Conservation (phyloP, 805 yeast genomes). For the Suhomyces sp. region DNA sequence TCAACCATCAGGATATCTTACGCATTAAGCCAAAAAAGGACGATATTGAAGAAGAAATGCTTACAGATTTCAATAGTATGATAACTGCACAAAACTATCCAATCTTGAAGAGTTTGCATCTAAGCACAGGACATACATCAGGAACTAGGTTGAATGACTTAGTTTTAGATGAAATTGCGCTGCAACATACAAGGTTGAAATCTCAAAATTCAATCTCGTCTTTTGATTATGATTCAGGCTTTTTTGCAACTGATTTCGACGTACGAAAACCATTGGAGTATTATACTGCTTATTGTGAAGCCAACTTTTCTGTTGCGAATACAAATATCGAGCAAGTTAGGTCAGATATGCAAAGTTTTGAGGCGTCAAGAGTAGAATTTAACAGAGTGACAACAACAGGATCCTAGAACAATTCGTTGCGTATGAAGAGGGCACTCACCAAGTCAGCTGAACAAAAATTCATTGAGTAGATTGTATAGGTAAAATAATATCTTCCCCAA, state of each 20-base stretch:
- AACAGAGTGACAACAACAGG: neutral
- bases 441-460: too few species aligned
- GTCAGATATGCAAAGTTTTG: slow-evolving; percentile 12
- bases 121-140: slow-evolving; percentile 1
- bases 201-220: neutral
- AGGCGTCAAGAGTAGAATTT: slow-evolving; percentile 6
- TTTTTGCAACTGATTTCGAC: slow-evolving; percentile 28
- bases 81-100: slow-evolving; percentile 19
- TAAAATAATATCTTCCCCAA: neutral
- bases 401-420: neutral
- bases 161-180: slow-evolving; percentile 9
- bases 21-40: slow-evolving; percentile 15
- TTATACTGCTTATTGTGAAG: slow-evolving; percentile 7
- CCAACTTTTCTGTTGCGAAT: slow-evolving; percentile 9
- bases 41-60: slow-evolving; percentile 16
- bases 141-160: neutral
- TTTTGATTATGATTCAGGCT: slow-evolving; percentile 23
- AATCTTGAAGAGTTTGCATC: slow-evolving; percentile 10
- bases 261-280: slow-evolving; percentile 12
- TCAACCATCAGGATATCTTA: slow-evolving; percentile 13
- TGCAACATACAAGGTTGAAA: slow-evolving; percentile 9
- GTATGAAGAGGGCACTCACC: neutral
- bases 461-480: too few species aligned
- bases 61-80: slow-evolving; percentile 8
- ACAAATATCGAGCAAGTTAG: slow-evolving; percentile 11